Evolutionary conservation across 495 filamentous ascomycete genomes (phyloP).

Genomic region (Copromyces sp.): DNA sequence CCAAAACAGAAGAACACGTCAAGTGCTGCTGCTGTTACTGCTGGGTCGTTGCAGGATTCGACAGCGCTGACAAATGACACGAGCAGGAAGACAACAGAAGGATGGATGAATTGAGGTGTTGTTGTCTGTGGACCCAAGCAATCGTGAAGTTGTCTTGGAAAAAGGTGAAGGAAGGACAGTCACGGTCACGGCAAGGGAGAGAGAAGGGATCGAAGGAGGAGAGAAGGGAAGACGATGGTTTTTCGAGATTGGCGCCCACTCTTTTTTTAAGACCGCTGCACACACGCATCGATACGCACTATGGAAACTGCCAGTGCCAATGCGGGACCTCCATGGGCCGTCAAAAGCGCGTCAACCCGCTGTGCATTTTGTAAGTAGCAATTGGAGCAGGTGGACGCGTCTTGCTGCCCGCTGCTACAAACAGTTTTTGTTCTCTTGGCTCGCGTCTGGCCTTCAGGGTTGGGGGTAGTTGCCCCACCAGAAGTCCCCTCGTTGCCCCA

Average conservation of each 20-base stretch:
- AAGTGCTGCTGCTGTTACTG: background rate
- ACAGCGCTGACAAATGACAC: background rate
- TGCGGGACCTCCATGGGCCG: background rate
- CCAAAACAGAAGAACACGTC: background rate
- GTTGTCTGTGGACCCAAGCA: background rate
- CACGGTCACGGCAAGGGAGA: background rate
- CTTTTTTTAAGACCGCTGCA: background rate
- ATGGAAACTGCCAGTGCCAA: background rate
- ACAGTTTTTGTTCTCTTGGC: background rate
- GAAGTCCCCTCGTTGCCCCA: background rate
- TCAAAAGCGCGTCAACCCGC: background rate
- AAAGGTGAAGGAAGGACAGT: conserved; percentile 5
- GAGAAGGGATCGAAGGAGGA: background rate
- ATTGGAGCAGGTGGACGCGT: background rate
- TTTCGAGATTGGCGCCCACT: background rate
- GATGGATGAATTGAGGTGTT: background rate
- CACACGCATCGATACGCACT: background rate
- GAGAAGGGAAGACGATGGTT: background rate
- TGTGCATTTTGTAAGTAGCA: background rate
- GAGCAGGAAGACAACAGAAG: background rate
- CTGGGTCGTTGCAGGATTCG: background rate
- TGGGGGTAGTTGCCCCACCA: background rate
- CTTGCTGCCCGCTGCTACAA: background rate
- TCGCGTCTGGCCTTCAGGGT: background rate
- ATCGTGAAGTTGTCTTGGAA: background rate